Conservation (phyloP, 78 protist genomes). For the Creolimax fragrantissima region DNA sequence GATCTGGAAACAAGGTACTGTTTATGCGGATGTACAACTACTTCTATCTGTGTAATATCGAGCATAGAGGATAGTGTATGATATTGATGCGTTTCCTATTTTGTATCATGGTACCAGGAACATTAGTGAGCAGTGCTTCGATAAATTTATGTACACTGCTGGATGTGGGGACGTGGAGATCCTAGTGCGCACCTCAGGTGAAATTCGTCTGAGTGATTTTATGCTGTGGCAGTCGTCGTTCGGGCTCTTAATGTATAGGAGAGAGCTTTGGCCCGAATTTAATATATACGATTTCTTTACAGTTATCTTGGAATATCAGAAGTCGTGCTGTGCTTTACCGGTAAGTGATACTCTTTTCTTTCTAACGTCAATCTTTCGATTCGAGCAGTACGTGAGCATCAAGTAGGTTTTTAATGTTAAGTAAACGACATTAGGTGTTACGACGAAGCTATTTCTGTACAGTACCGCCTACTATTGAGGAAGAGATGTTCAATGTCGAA, state of each 20-base stretch:
- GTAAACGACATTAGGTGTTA: no score
- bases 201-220: slow-evolving; percentile 72
- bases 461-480: no score
- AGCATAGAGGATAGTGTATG: not conserved
- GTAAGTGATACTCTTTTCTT: no score
- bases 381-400: no score
- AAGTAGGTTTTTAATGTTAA: no score
- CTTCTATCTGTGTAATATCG: not conserved
- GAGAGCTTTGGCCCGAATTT: slow-evolving; percentile 35
- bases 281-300: not conserved
- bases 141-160: not conserved
- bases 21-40: not conserved
- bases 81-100: not conserved
- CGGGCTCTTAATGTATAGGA: not conserved
- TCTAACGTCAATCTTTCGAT: no score
- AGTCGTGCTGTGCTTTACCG: not conserved
- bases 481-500: no score
- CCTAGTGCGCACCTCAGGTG: slow-evolving; percentile 82
- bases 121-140: not conserved
- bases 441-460: no score
- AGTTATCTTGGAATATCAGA: slow-evolving; percentile 7
- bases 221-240: slow-evolving; percentile 65
- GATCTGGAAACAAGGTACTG: not conserved
- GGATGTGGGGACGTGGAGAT: slow-evolving; percentile 43
- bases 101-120: not conserved